Base-by-base conservation (phyloP, 176 grass and related monocot species). In the Thalia dealbata region DNA sequence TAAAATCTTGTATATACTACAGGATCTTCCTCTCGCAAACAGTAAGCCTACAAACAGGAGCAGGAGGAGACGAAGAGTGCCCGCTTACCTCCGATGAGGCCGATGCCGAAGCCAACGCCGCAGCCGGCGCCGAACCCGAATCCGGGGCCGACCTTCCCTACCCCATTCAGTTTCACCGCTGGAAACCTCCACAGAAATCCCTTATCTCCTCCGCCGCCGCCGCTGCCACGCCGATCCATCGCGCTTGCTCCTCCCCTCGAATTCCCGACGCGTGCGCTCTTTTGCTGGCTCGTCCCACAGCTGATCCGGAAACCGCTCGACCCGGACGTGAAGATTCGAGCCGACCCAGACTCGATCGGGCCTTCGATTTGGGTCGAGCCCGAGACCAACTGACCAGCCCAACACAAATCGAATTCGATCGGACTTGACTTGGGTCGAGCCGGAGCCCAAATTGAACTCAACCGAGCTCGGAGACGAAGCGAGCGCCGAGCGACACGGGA, bases 91-190 rank as follows among this genome's bases (percentile, higher is more conserved):
- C 93, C 89, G 78, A 97, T 27, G 58, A 97, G 76, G 69, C 93
- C 89, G 52, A 92, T 18, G n/a, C 87, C 73, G 22, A 97, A 63
- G 72, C 93, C 93, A 43, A 92, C 73, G 32, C 93, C 93, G 46
- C 93, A 97, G 45, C 89, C 89, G 54, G 85, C 85, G 78, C 93
- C 89, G 76, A 82, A 82, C 51, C 89, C 89, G 64, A 97, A 76
- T 43, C 75, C 81, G 52, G 89, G 87, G 16, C 93, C 93, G 45
- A 97, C 70, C 69, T 91, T 92, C 21, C 93, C 93, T 42, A 92
- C 72, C 41, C 69, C 82, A 26, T 82, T 91, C 21, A 83, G 80
- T 76, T 86, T 92, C 70, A 75, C 41, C 58, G 58, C 68, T 28
- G 93, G 89, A 54, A 97, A 78, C 23, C 66, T 72, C 93, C 93